Evolutionary conservation across 768 basidiomycete species (phyloP), one percentile per base, ranked within the genome.

Genomic region (Tephrocybe rancida): DNA sequence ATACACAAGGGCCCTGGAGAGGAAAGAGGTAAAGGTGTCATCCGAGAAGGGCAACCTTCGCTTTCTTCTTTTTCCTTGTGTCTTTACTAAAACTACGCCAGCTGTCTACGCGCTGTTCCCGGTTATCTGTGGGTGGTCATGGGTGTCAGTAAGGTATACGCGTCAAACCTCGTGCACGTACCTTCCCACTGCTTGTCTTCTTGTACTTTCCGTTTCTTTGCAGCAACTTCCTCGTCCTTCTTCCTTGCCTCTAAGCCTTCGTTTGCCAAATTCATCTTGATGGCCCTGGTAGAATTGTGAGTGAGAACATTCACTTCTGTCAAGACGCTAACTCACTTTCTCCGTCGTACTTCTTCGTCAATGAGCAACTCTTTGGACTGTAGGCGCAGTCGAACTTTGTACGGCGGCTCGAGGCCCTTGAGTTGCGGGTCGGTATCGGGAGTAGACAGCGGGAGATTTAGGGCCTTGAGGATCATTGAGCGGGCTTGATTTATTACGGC

Each of bases 141-240:
- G 35, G 35, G n/a, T 3, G 25, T 13, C 45, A 27, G 26, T 18
- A 48, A 44, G 42, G 1, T 27, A 37, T 8, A 16, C 13, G 13
- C 30, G 30, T 32, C 35, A n/a, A n/a, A 37, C 35, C 4, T 24
- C 30, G 11, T 22, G 39, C 8, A 62, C 72, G 32, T 58, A 93
- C 93, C 92, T 78, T 96, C 94, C 94, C 94, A 97, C 22, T 69
- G 73, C 61, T 86, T 88, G 61, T 95, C 92, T 5, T 95, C 91
- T 61, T 95, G 92, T 1, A 80, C 88, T 71, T 96, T 96, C 49
- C 94, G 81, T 69, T 96, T 96, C 73, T 71, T 85, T 30, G 83
- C 63, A 21, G 77, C 71, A 10, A 88, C 78, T 60, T 95, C 95
- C 52, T 93, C 92, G 48, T 97, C 94, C 66, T 92, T 94, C 78